Percentiles rank a stretch among this genome's conserved stretches.
Conservation (phyloP, 345 rosid species). For the Sisymbrium altissimum region DNA sequence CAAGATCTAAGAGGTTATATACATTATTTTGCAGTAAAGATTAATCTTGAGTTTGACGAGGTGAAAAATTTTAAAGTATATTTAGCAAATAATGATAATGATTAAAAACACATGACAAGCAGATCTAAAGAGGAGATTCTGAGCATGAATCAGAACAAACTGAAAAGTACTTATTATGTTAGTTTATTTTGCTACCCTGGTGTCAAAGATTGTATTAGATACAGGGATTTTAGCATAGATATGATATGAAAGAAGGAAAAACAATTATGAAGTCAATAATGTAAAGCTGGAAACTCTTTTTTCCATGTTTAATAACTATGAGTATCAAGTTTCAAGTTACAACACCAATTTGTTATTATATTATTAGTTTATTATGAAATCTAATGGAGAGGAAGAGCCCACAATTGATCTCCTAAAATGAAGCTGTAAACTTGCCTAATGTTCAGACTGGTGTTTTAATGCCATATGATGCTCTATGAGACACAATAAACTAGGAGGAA, state of each 20-base stretch:
- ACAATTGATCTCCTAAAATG: constrained; percentile 51
- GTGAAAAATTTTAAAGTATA: not conserved
- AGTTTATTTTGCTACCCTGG: constrained; percentile 17
- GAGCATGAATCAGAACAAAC: constrained; percentile 36
- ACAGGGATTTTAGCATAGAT: constrained; percentile 49
- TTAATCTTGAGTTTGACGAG: constrained; percentile 29
- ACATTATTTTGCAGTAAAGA: constrained; percentile 8
- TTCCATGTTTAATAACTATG: not conserved
- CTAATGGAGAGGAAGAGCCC: constrained; percentile 14
- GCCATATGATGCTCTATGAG: constrained; percentile 22
- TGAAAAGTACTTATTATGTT: constrained; percentile 8
- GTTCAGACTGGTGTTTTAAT: constrained; percentile 39
- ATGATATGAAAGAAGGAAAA: constrained; percentile 24
- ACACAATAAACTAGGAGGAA: constrained; percentile 20
- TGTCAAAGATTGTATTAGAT: constrained; percentile 40
- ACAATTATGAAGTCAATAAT: constrained; percentile 27
- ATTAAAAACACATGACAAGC: constrained; percentile 30
- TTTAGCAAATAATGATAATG: constrained; percentile 23
- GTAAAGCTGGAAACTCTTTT: constrained; percentile 22
- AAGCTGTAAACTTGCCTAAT: constrained; percentile 46
- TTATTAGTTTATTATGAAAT: constrained; percentile 13
- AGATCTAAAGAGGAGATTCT: constrained; percentile 36
- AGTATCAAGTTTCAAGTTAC: constrained; percentile 29
- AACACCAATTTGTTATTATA: not conserved
- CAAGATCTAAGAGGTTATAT: constrained; percentile 28